phyloP scores from a whole-genome alignment of 164 flowering plant genomes.

The Kingdonia uniflora region DNA sequence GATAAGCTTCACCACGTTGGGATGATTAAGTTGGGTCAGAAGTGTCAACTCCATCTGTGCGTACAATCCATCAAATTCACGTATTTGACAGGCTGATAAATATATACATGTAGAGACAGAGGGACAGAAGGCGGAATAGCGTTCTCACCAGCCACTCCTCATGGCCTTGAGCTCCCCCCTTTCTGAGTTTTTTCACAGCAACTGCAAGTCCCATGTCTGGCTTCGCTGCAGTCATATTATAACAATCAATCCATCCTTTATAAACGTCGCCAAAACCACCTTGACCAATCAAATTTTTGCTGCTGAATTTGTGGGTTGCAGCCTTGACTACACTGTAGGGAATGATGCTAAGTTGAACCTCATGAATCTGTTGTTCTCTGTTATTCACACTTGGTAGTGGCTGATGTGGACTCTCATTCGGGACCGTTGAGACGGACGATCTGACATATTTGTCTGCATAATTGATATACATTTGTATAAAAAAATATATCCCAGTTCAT shows the following conservation, averaged over 20 bases:
- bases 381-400: neutral
- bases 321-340: slow-evolving; percentile 10
- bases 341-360: slow-evolving; percentile 1
- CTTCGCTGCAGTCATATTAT: slow-evolving; percentile 16
- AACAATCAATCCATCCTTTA: slow-evolving; percentile 17
- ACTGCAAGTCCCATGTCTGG: slow-evolving; percentile 12
- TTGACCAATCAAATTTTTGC: slow-evolving; percentile 18
- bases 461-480: too few relatives aligned
- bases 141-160: slow-evolving; percentile 19
- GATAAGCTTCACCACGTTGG: slow-evolving; percentile 23
- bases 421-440: neutral
- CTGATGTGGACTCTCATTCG: neutral
- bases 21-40: slow-evolving; percentile 22
- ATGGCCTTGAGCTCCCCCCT: slow-evolving; percentile 15
- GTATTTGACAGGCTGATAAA: neutral
- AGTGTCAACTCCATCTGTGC: slow-evolving; percentile 20
- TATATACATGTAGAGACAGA: neutral
- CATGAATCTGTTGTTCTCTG: neutral
- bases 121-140: neutral
- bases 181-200: slow-evolving; percentile 25
- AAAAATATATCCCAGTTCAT: too few relatives aligned
- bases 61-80: too few relatives aligned
- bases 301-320: slow-evolving; percentile 21
- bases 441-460: neutral
- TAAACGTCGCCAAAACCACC: slow-evolving; percentile 32